Base-by-base conservation (phyloP, 2,329 filamentous ascomycete genomes). In the Samsoniella hepiali region DNA sequence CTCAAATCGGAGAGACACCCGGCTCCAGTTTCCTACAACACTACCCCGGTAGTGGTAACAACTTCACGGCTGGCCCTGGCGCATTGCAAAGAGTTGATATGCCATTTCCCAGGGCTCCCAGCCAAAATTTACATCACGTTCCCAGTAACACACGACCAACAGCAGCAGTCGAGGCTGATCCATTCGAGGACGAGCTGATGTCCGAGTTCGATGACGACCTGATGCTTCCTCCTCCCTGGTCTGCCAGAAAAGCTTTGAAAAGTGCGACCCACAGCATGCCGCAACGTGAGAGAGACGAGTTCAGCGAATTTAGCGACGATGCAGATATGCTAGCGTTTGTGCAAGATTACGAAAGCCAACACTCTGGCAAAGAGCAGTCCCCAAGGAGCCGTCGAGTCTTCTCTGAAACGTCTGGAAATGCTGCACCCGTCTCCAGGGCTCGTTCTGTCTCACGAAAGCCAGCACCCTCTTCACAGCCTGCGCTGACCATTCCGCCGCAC, bases 271-370 rank as follows among this genome's bases (percentile, higher is more conserved):
- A 49, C 22, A 64, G 49, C 8, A 32, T 45, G 42, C 22, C 55
- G 9, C 66, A 71, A 50, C 71, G 69, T 49, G 63, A 66, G 31
- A 68, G 68, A 38, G 74, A 77, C 56, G 72, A 76, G 58, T 79
- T 77, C 64, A 81, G 78, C 67, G 80, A 82, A 59, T 82, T 82
- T 62, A 79, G 78, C 63, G 80, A 83, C 50, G 81, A 82, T 63
- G 76, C 79, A 58, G 81, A 81, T 49, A 82, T 85, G 77, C 72
- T 84, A 36, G 82, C 80, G 34, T 75, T 83, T 62, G 82, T 81
- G 11, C 76, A 84, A 65, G 76, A 81, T 66, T 78, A 81, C 44
- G 82, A 84, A 66, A 74, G 74, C 65, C 75, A 74, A 17, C 76
- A 80, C 55, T 73, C 70, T 67, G 27, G 64, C 63, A 68, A 60